A percentile compares a stretch with the other conserved stretches of the same genome.
phyloP scores from a whole-genome alignment of 768 basidiomycete genomes.

The Aureoboletus auriporus region DNA sequence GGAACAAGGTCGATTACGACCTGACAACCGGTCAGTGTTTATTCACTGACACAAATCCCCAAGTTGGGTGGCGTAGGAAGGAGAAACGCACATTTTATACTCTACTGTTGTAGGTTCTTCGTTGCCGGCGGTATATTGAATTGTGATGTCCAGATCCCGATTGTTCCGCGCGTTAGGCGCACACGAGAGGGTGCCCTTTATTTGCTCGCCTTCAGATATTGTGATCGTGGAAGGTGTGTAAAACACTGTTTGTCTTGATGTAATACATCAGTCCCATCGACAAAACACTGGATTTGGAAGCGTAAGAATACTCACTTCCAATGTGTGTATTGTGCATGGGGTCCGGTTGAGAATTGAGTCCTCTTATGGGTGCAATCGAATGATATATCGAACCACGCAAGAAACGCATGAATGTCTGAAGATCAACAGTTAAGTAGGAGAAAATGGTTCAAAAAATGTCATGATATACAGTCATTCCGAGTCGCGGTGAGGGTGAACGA shows the following conservation, averaged over 20 bases:
- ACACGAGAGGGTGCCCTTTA: constrained; percentile 71
- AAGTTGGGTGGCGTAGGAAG: constrained; percentile 15
- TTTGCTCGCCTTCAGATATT: constrained; percentile 63
- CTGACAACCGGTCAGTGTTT: constrained; percentile 69
- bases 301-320: constrained; percentile 71
- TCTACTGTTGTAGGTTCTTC: constrained; percentile 39
- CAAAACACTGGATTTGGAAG: background rate
- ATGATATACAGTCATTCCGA: constrained; percentile 83
- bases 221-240: constrained; percentile 83
- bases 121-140: constrained; percentile 57
- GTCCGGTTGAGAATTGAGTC: constrained; percentile 94
- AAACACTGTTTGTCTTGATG: constrained; percentile 87
- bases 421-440: constrained; percentile 3
- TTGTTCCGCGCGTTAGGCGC: constrained; percentile 91
- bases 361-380: constrained; percentile 97
- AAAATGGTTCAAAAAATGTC: background rate
- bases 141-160: constrained; percentile 88
- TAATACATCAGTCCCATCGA: constrained; percentile 1
- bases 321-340: constrained; percentile 94
- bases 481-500: constrained; percentile 79
- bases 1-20: constrained; percentile 48
- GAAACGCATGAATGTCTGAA: constrained; percentile 92
- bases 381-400: constrained; percentile 97
- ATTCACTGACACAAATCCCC: constrained; percentile 6
- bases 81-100: constrained; percentile 82